These are phyloP conservation scores for Boletus patriciae DNA, from an alignment of 768 basidiomycete genomes.

Conservation along the genomic window DNA sequence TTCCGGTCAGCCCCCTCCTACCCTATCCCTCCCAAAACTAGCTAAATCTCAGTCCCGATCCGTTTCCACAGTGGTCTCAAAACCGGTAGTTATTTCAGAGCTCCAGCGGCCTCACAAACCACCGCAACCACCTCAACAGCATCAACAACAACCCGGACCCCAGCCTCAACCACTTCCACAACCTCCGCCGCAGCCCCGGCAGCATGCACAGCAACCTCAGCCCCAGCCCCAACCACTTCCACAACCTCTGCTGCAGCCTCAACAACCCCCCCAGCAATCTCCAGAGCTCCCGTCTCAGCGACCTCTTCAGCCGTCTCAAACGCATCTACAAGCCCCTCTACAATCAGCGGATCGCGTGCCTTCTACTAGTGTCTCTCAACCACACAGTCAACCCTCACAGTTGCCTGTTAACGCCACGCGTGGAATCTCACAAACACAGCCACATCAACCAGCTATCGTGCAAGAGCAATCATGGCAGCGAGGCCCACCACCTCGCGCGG, in stretches of 20 bases:
- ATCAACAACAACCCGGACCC: not conserved
- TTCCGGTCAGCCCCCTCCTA: not conserved
- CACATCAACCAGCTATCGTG: not conserved
- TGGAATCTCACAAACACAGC: not conserved
- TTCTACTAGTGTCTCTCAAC: constrained; percentile 1
- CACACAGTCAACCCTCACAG: not conserved
- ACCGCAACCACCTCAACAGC: not conserved
- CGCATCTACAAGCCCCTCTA: not conserved
- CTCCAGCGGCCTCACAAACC: not conserved
- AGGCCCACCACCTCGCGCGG: not conserved
- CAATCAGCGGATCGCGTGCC: not conserved
- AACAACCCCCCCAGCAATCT: not conserved
- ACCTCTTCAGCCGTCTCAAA: constrained; percentile 1
- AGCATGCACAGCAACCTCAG: not conserved
- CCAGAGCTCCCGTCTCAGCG: not conserved
- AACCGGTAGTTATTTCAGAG: not conserved
- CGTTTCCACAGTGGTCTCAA: not conserved
- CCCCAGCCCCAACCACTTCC: not conserved
- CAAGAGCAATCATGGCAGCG: constrained; percentile 12
- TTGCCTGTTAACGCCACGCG: not conserved
- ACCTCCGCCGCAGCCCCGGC: not conserved
- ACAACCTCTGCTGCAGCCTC: not conserved
- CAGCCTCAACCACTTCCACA: constrained; percentile 4
- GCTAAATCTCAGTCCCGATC: constrained; percentile 3
- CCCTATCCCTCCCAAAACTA: not conserved